phyloP scores from a whole-genome alignment of 257 asterid genomes.

The Solanum lignicaule region DNA sequence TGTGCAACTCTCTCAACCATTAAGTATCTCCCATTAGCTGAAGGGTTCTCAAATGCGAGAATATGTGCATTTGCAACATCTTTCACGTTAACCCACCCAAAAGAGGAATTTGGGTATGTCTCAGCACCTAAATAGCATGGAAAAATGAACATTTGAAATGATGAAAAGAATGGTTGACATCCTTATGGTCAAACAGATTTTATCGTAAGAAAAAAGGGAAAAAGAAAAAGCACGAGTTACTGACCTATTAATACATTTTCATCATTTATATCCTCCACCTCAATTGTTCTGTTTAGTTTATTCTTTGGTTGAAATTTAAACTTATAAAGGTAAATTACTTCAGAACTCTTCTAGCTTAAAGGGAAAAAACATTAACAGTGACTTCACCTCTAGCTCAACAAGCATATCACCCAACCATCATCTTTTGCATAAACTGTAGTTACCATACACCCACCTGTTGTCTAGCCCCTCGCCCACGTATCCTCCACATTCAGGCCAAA shows the following conservation, averaged over 20 bases:
- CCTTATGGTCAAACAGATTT: neutral
- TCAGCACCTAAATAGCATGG: constrained; percentile 41
- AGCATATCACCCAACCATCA: neutral
- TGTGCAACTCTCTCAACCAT: constrained; percentile 48
- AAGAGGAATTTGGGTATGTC: constrained; percentile 34
- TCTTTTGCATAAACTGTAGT: neutral
- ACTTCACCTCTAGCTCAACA: neutral
- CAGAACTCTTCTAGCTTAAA: neutral
- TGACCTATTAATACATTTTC: neutral
- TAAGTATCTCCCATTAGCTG: constrained; percentile 63
- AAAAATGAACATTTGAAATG: neutral
- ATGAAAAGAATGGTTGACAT: neutral
- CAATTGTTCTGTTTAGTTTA: neutral
- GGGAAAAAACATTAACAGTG: too few relatives aligned
- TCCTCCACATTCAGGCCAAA: neutral
- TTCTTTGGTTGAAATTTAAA: neutral
- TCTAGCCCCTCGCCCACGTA: neutral
- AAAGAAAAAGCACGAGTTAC: neutral
- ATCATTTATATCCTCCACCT: neutral
- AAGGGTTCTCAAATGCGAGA: constrained; percentile 52
- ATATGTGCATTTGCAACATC: constrained; percentile 76
- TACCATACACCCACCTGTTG: neutral
- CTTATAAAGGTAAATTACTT: neutral
- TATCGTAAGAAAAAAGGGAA: neutral
- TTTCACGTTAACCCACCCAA: constrained; percentile 59